A percentile compares a stretch with the other conserved stretches of the same genome.
Evolutionary conservation across 2,329 filamentous ascomycete genomes (phyloP).

Genomic region (Fusarium camptoceras): DNA sequence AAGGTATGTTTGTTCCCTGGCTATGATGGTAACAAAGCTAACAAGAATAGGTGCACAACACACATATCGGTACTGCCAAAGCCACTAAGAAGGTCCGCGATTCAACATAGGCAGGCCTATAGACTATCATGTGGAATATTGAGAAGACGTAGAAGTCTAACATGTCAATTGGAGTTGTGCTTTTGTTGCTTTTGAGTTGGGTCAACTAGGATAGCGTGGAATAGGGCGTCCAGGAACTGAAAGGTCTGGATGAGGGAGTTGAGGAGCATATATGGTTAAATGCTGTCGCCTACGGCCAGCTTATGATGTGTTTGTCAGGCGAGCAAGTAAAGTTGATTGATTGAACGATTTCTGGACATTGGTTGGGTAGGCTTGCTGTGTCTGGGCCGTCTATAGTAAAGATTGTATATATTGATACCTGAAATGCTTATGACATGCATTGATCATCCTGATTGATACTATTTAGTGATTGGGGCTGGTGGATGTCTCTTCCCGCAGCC

Average conservation of each 20-base stretch:
- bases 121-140: constrained; percentile 1
- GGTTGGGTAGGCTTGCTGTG: constrained; percentile 17
- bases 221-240: constrained; percentile 10
- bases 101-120: constrained; percentile 42
- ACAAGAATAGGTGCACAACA: constrained; percentile 77
- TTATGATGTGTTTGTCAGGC: constrained; percentile 36
- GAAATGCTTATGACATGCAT: constrained; percentile 33
- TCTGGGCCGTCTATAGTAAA: constrained; percentile 14
- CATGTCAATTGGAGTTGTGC: constrained; percentile 13
- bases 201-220: constrained; percentile 30
- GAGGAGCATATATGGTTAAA: constrained; percentile 39
- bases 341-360: constrained; percentile 41
- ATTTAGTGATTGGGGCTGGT: not conserved
- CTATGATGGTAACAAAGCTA: not conserved
- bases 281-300: constrained; percentile 36
- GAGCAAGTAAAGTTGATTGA: constrained; percentile 25
- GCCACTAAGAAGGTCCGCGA: constrained; percentile 71
- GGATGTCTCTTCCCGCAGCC: not conserved
- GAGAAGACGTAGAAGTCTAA: not conserved
- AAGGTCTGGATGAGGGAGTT: constrained; percentile 40
- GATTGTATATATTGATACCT: constrained; percentile 42
- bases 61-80: constrained; percentile 91
- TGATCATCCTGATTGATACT: not conserved
- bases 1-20: constrained; percentile 69
- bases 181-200: constrained; percentile 14